phyloP scores from a whole-genome alignment of 2,329 filamentous ascomycete species.

The Paecilomyces formosus region DNA sequence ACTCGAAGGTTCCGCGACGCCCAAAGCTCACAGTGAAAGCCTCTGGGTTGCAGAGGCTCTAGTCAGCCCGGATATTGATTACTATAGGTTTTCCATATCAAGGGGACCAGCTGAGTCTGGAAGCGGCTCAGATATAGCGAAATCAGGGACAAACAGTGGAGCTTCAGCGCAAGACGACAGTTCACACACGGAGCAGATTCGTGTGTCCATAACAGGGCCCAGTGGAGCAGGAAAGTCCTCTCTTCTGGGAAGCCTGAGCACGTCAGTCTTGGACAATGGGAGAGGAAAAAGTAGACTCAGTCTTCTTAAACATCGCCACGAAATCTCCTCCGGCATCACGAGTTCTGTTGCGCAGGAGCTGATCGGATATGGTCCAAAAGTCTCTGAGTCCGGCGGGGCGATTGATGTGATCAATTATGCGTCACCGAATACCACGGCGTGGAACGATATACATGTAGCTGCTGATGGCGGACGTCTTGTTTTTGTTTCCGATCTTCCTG shows the following conservation, averaged over 20 bases:
- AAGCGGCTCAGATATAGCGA: not conserved
- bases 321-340: constrained; percentile 84
- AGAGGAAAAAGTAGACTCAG: constrained; percentile 82
- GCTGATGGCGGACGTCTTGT: constrained; percentile 67
- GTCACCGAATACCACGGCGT: constrained; percentile 78
- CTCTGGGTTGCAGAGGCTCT: constrained; percentile 88
- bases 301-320: constrained; percentile 85
- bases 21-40: constrained; percentile 39
- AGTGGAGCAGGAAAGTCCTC: constrained; percentile 92
- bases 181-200: constrained; percentile 64
- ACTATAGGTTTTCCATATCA: constrained; percentile 18
- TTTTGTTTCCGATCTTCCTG: constrained; percentile 86
- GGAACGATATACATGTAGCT: constrained; percentile 85
- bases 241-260: constrained; percentile 78
- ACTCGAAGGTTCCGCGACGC: constrained; percentile 12
- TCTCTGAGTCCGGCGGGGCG: constrained; percentile 14
- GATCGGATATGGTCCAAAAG: constrained; percentile 62
- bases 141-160: constrained; percentile 1
- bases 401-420: constrained; percentile 70
- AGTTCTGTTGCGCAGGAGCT: constrained; percentile 93
- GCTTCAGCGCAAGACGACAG: constrained; percentile 14
- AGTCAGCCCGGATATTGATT: constrained; percentile 64
- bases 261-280: constrained; percentile 83
- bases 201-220: constrained; percentile 79
- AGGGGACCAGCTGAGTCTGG: not conserved